These are phyloP conservation scores for Thermothelomyces thermophilus DNA, from an alignment of 2,329 filamentous ascomycete species.

Conservation along the genomic window DNA sequence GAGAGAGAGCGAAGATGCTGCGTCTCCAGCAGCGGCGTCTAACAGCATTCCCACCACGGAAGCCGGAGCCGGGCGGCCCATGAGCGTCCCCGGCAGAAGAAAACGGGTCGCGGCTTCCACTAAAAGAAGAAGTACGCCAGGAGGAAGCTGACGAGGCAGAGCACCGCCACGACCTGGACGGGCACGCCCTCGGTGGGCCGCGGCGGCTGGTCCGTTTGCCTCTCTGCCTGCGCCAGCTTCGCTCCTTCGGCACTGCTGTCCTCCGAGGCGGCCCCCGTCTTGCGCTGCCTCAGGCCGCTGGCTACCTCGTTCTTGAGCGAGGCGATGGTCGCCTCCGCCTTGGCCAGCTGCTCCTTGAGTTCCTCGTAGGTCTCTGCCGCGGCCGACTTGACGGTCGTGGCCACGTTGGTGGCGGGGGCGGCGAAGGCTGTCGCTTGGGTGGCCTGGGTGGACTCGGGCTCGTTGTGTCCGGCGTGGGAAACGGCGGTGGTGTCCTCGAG, in stretches of 20 bases:
- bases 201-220: conserved; percentile 30
- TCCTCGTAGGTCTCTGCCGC: conserved; percentile 25
- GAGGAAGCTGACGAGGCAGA: conserved; percentile 87
- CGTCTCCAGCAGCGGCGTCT: neutral
- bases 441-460: conserved; percentile 16
- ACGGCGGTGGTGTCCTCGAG: conserved; percentile 18
- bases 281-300: conserved; percentile 71
- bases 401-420: conserved; percentile 14
- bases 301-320: conserved; percentile 55
- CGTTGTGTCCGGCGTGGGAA: conserved; percentile 17
- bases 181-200: conserved; percentile 70
- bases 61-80: neutral
- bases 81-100: neutral
- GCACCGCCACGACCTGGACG: conserved; percentile 71
- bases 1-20: neutral
- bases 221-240: conserved; percentile 44
- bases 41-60: neutral
- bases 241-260: conserved; percentile 44
- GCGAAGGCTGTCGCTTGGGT: conserved; percentile 3
- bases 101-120: neutral
- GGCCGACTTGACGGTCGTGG: conserved; percentile 20
- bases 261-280: conserved; percentile 36
- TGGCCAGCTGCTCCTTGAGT: conserved; percentile 34
- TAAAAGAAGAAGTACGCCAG: conserved; percentile 96
- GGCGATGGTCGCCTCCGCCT: conserved; percentile 68